Conservation (phyloP, 306 rosid genomes). For the Sesbania bispinosa region DNA sequence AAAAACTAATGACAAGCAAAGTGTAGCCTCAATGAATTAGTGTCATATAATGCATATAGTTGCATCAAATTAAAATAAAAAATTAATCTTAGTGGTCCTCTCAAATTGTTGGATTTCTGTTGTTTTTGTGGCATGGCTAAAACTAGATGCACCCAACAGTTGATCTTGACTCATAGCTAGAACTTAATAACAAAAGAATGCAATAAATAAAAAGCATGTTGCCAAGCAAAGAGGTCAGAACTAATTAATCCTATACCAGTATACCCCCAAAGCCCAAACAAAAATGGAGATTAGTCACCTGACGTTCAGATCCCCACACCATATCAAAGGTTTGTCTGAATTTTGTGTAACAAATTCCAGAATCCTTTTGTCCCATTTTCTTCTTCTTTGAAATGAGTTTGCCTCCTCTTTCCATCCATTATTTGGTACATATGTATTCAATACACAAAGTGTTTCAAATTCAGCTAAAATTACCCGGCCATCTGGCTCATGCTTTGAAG, state of each 20-base stretch:
- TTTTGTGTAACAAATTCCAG: constrained; percentile 69
- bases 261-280: constrained; percentile 5
- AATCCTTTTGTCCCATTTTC: constrained; percentile 96
- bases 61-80: background rate
- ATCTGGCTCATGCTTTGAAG: constrained; percentile 91
- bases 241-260: constrained; percentile 3
- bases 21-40: background rate
- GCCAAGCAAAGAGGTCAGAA: constrained; percentile 20
- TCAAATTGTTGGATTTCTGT: background rate
- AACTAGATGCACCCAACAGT: constrained; percentile 13
- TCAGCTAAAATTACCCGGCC: constrained; percentile 93
- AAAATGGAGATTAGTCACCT: constrained; percentile 49
- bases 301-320: constrained; percentile 99
- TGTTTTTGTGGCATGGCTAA: constrained; percentile 10
- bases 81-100: constrained; percentile 1
- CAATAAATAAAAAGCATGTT: constrained; percentile 7
- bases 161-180: constrained; percentile 14
- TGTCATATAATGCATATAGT: background rate
- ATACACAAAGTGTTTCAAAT: constrained; percentile 68
- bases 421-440: constrained; percentile 91
- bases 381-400: constrained; percentile 87
- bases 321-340: constrained; percentile 91
- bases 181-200: constrained; percentile 6
- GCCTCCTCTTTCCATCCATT: constrained; percentile 99
- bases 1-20: background rate